Evolutionary conservation across 73 alveolate genomes (phyloP).

Genomic region (Uronychia binucleata): DNA sequence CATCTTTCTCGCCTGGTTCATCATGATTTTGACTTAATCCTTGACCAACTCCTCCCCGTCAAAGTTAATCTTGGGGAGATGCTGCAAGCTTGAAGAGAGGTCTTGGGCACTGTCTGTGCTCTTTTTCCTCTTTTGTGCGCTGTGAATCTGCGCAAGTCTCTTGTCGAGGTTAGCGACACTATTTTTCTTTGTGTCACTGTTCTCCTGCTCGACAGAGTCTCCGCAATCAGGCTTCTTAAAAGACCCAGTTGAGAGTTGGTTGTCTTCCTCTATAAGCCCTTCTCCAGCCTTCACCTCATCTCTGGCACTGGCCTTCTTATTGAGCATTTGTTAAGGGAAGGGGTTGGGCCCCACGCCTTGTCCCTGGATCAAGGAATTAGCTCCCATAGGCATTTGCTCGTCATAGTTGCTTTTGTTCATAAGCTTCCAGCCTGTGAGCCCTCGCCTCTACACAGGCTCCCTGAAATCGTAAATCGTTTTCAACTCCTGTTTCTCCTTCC

Average conservation of each 20-base stretch:
- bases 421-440: constrained; percentile 55
- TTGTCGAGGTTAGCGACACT: no score
- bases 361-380: background rate
- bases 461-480: constrained; percentile 37
- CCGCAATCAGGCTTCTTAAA: background rate
- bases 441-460: constrained; percentile 21
- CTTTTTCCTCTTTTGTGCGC: background rate
- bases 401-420: constrained; percentile 5
- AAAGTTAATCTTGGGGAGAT: background rate
- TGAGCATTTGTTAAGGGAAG: no score
- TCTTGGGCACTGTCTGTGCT: background rate
- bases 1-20: background rate
- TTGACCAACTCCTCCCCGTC: background rate
- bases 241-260: background rate
- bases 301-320: background rate
- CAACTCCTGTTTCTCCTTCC: constrained; percentile 2
- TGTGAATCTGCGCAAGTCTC: no score
- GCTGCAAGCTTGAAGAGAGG: background rate
- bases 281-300: background rate
- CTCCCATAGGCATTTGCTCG: no score
- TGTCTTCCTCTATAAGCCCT: background rate
- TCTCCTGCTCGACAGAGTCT: background rate
- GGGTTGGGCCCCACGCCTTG: background rate
- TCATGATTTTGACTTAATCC: background rate
- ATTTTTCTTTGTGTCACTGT: no score